These are phyloP conservation scores for Cladosporium sphaerospermum DNA, from an alignment of 2,329 filamentous ascomycete genomes.

Conservation along the genomic window DNA sequence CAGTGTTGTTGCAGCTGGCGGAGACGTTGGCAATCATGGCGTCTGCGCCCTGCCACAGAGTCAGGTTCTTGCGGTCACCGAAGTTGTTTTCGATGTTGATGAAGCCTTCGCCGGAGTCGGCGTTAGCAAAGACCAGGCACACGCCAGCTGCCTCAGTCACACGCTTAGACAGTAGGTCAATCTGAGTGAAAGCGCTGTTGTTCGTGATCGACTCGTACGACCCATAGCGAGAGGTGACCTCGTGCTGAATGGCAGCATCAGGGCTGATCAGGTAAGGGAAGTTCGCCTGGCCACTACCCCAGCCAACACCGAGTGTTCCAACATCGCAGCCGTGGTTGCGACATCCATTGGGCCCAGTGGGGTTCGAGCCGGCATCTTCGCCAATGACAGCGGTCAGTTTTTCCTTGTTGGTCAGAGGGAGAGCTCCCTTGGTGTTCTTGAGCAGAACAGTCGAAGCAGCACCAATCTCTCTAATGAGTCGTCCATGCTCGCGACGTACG, in stretches of 20 bases:
- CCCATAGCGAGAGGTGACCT: conserved; percentile 19
- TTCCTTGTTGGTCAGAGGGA: conserved; percentile 44
- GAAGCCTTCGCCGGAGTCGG: conserved; percentile 45
- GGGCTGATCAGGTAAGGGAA: conserved; percentile 29
- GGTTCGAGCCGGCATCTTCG: conserved; percentile 42
- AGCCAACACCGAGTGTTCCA: conserved; percentile 42
- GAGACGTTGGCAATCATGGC: conserved; percentile 69
- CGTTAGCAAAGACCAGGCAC: conserved; percentile 12
- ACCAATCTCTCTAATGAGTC: conserved; percentile 31
- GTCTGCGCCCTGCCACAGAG: conserved; percentile 35
- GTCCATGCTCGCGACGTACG: conserved; percentile 49
- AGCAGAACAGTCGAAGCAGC: conserved; percentile 36
- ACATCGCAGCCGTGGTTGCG: conserved; percentile 40
- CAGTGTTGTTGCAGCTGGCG: conserved; percentile 70
- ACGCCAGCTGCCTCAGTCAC: conserved; percentile 43
- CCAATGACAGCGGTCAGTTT: conserved; percentile 46
- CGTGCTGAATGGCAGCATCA: conserved; percentile 25
- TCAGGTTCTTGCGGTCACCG: conserved; percentile 44
- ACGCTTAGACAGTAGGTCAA: conserved; percentile 26
- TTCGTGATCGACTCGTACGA: conserved; percentile 24
- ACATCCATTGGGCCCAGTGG: conserved; percentile 43
- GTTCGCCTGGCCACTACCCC: conserved; percentile 40
- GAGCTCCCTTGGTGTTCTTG: conserved; percentile 44
- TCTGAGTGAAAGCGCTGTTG: conserved; percentile 22
- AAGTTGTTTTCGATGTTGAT: conserved; percentile 38